Percentiles rank a stretch among this genome's conserved stretches.
These are phyloP conservation scores for Trichophyton schoenleinii DNA, from an alignment of 2,329 filamentous ascomycete genomes.

Conservation along the genomic window DNA sequence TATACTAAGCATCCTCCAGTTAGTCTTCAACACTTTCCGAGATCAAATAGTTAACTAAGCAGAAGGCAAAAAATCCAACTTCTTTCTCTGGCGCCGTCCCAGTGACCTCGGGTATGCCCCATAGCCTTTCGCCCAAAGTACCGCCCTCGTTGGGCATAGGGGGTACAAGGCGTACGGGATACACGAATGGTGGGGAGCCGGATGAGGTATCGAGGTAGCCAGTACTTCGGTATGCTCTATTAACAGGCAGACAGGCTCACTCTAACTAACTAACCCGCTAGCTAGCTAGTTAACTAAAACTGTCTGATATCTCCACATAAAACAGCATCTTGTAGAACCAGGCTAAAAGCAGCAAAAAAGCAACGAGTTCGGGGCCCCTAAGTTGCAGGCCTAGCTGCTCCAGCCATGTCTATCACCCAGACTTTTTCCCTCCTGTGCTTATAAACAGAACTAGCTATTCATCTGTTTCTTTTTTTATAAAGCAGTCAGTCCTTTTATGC, in stretches of 20 bases:
- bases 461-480: neutral
- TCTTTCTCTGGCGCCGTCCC: neutral
- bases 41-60: neutral
- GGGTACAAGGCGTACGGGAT: neutral
- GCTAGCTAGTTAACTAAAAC: neutral
- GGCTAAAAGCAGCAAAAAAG: neutral
- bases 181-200: neutral
- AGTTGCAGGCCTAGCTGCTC: slow-evolving; percentile 1
- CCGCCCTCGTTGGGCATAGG: neutral
- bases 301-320: neutral
- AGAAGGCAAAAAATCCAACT: neutral
- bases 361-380: neutral
- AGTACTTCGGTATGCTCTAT: neutral
- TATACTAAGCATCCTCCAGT: neutral
- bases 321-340: neutral
- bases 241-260: neutral
- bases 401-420: slow-evolving; percentile 3
- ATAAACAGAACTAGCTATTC: neutral
- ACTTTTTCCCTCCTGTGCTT: neutral
- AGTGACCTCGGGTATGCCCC: neutral
- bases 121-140: slow-evolving; percentile 1
- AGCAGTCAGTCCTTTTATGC: neutral
- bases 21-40: neutral
- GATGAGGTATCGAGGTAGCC: neutral
- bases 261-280: neutral